These are phyloP conservation scores for Durotheca rogersii DNA, from an alignment of 495 filamentous ascomycete species.

Conservation along the genomic window DNA sequence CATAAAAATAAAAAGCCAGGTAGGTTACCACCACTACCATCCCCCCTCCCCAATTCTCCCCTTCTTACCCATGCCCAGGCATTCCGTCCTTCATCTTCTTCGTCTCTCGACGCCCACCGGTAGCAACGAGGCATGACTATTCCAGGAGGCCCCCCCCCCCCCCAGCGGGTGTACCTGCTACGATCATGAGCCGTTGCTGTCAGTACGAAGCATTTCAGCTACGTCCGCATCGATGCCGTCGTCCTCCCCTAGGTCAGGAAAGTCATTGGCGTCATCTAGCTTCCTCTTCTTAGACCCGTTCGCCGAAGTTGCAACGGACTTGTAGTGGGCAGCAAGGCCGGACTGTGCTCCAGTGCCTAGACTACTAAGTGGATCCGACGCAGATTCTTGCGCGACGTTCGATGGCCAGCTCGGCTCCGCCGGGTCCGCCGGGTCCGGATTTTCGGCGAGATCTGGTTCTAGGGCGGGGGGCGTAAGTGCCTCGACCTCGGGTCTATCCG, in stretches of 20 bases:
- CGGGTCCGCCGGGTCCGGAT: constrained; percentile 12
- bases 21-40: too few relatives aligned
- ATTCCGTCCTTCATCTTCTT: background rate
- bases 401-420: constrained; percentile 33
- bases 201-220: constrained; percentile 70
- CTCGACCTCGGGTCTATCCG: constrained; percentile 74
- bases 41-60: too few relatives aligned
- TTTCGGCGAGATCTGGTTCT: constrained; percentile 38
- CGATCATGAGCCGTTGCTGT: constrained; percentile 26
- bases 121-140: background rate
- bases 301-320: constrained; percentile 42
- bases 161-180: background rate
- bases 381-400: constrained; percentile 28
- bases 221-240: constrained; percentile 81
- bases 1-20: too few relatives aligned
- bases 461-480: constrained; percentile 71
- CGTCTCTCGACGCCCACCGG: background rate
- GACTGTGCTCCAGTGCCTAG: constrained; percentile 54
- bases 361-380: constrained; percentile 40
- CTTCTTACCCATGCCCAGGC: too few relatives aligned
- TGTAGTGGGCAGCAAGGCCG: constrained; percentile 50
- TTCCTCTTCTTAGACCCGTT: constrained; percentile 72
- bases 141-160: too few relatives aligned
- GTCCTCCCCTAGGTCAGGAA: constrained; percentile 66
- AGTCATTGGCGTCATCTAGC: constrained; percentile 62